Evolutionary conservation across 176 grass and related monocot genomes (phyloP).

Genomic region (Aegilops speltoides): DNA sequence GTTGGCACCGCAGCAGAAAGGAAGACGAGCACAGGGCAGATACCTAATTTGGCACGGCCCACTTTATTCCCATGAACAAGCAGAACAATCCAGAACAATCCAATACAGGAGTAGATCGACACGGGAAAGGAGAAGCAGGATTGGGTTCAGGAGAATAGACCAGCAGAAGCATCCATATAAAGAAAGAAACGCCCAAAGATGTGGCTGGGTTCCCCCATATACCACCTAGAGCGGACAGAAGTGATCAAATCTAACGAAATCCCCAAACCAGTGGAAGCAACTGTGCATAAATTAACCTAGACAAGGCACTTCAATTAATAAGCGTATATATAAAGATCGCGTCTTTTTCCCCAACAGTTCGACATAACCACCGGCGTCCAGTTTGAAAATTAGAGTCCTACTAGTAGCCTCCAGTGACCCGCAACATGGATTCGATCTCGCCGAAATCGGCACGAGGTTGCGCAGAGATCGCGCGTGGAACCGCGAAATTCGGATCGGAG

Average conservation of each 20-base stretch:
- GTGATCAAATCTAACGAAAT: constrained; percentile 39
- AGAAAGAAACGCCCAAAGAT: constrained; percentile 35
- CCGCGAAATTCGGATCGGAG: constrained; percentile 17
- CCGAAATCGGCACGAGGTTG: not conserved
- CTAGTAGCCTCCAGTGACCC: not conserved
- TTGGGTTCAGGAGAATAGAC: constrained; percentile 7
- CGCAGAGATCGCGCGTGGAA: constrained; percentile 7
- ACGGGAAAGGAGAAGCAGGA: constrained; percentile 21
- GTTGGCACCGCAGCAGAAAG: not conserved
- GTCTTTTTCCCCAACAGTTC: constrained; percentile 18
- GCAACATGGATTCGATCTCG: not conserved
- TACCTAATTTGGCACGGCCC: not conserved
- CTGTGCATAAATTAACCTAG: constrained; percentile 41
- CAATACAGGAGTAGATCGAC: constrained; percentile 21
- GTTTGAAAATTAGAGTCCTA: constrained; percentile 33
- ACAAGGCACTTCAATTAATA: constrained; percentile 6
- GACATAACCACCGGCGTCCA: not conserved
- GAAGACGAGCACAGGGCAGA: not conserved
- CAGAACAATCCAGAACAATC: not conserved
- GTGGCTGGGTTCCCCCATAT: constrained; percentile 34
- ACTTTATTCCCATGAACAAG: constrained; percentile 11
- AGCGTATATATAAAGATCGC: constrained; percentile 45
- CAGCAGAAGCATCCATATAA: constrained; percentile 18
- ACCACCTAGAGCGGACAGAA: constrained; percentile 35
- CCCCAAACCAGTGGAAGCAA: constrained; percentile 20